Evolutionary conservation across 2,329 filamentous ascomycete species (phyloP).

Genomic region (Sclerotiophoma versabilis): DNA sequence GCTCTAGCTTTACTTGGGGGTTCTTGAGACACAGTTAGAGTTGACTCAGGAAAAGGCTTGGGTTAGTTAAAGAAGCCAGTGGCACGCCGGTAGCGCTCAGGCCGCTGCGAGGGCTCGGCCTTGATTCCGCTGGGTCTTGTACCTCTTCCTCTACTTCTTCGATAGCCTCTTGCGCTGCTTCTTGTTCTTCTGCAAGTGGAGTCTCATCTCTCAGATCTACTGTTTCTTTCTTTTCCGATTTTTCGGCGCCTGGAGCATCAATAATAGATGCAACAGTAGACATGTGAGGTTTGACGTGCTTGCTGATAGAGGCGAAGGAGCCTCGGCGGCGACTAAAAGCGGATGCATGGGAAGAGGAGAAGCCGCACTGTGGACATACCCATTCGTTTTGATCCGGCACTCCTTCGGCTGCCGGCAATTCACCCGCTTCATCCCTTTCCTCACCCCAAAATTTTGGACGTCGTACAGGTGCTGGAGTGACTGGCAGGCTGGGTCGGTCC

Average conservation of each 20-base stretch:
- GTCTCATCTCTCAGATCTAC: constrained; percentile 10
- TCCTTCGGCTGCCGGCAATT: constrained; percentile 78
- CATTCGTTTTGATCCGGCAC: constrained; percentile 89
- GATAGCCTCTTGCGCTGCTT: constrained; percentile 6
- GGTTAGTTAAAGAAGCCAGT: constrained; percentile 40
- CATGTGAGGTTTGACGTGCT: constrained; percentile 23
- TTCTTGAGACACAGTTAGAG: constrained; percentile 49
- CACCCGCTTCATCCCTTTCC: constrained; percentile 62
- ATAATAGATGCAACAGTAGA: constrained; percentile 17
- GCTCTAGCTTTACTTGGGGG: constrained; percentile 55
- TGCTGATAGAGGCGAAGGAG: constrained; percentile 29
- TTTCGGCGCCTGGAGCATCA: constrained; percentile 6
- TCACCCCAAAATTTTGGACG: constrained; percentile 72
- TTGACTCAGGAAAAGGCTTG: constrained; percentile 39
- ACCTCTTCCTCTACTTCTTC: constrained; percentile 5
- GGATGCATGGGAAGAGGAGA: constrained; percentile 43
- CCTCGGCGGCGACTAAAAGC: constrained; percentile 37
- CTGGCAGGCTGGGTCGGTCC: constrained; percentile 86
- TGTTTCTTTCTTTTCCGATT: not conserved
- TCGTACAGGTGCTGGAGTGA: constrained; percentile 83
- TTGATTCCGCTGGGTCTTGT: not conserved
- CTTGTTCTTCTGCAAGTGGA: constrained; percentile 9
- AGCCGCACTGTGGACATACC: constrained; percentile 72
- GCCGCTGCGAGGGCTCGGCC: constrained; percentile 19
- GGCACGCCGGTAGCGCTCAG: constrained; percentile 37